Base-by-base conservation (phyloP, 192 early-diverging fungal genomes). In the Backusella australiensis region DNA sequence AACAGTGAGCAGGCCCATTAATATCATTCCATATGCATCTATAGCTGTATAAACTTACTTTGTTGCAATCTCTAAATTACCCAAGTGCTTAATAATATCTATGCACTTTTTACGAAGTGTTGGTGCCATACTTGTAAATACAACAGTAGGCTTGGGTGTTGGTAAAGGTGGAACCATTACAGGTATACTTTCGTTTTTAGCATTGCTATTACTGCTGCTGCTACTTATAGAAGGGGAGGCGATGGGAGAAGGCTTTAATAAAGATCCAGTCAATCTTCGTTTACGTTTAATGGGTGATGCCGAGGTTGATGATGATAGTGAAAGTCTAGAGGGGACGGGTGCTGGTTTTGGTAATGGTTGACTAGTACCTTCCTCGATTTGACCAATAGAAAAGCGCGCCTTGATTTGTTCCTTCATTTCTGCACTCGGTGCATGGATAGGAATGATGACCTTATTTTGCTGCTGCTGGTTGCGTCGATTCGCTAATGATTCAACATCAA, bases 371-470 rank as follows among this genome's bases (percentile, higher is more conserved):
- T 49, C 53, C 4, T 65, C 34, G 9, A 15, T 59, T 15, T 76
- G 34, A 26, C 68, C 75, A 26, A 76, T 59, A n/a, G 39, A 76
- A 34, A 76, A 76, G 14, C 65, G 39, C 9, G 75, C 75, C 23
- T 76, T 76, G 32, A 76, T 76, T 39, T 76, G 75, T 42, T 69
- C 56, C 26, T 52, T 71, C 26, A 65, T 63, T 63, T 63, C 56
- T 29, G 23, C 23, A 14, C 56, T 63, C 8, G 56, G 56, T 63
- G 56, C 56, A 63, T 63, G 56, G 21, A 63, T 29, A 4, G 56
- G 56, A 14, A 63, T 63, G n/a, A 26, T 29, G 3, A 26, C 0
- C 23, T 49, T 49, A 21, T 29, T 23, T 29, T 63, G 56, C 11
- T 26, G 8, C 0, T 63, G 23, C 44, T 41, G 34, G 19, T 59